phyloP scores from a whole-genome alignment of 306 rosid genomes.

The Gynostemma pentaphyllum region DNA sequence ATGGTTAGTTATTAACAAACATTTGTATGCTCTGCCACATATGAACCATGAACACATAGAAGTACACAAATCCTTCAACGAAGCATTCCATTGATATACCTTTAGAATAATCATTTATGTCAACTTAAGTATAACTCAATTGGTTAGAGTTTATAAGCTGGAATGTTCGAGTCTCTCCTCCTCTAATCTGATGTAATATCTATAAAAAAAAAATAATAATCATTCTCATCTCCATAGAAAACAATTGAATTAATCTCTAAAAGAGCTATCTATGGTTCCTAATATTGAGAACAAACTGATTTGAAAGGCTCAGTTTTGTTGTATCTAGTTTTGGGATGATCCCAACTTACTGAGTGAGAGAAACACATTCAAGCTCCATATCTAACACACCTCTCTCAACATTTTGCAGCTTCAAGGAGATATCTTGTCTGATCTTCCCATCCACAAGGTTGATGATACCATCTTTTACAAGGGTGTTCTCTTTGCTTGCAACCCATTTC shows the following conservation, averaged over 20 bases:
- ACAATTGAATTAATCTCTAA: neutral
- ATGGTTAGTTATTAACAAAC: slow-evolving; percentile 4
- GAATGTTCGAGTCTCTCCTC: too few relatives aligned
- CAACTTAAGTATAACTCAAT: too few relatives aligned
- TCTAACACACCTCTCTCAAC: slow-evolving; percentile 82
- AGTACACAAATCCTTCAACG: neutral
- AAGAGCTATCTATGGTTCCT: slow-evolving; percentile 5
- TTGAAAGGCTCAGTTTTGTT: neutral
- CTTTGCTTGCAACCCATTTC: slow-evolving; percentile 51
- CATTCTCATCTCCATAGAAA: neutral
- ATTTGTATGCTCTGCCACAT: neutral
- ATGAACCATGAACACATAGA: neutral
- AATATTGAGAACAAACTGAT: neutral
- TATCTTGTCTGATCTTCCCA: slow-evolving; percentile 60
- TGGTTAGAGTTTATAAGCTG: too few relatives aligned
- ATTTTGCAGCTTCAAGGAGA: slow-evolving; percentile 61
- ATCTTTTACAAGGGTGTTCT: slow-evolving; percentile 45
- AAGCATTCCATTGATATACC: neutral
- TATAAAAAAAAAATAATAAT: too few relatives aligned
- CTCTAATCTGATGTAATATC: too few relatives aligned
- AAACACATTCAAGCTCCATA: slow-evolving; percentile 79
- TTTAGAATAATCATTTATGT: too few relatives aligned
- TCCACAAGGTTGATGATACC: slow-evolving; percentile 47
- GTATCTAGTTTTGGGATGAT: neutral
- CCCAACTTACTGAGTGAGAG: slow-evolving; percentile 60